Evolutionary conservation across 2,329 filamentous ascomycete genomes (phyloP).

Genomic region (Fusarium burgessii): DNA sequence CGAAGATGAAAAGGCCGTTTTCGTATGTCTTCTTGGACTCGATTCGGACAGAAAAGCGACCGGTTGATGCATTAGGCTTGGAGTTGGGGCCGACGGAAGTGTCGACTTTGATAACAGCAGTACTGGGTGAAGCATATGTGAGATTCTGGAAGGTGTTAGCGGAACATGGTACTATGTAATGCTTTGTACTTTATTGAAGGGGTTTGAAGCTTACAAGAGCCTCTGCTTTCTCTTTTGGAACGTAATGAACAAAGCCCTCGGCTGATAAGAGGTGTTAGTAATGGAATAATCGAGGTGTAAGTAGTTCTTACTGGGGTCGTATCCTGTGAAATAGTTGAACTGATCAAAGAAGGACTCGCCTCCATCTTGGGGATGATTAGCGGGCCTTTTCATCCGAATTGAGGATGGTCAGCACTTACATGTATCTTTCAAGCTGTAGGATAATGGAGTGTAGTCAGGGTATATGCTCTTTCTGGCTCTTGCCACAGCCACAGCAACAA

Average conservation of each 20-base stretch:
- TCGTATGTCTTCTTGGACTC: conserved; percentile 71
- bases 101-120: conserved; percentile 71
- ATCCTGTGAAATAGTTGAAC: conserved; percentile 65
- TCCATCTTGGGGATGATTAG: conserved; percentile 54
- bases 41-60: conserved; percentile 73
- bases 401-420: conserved; percentile 53
- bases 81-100: conserved; percentile 64
- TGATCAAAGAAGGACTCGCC: conserved; percentile 66
- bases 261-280: conserved; percentile 47
- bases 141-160: conserved; percentile 62
- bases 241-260: conserved; percentile 66
- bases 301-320: conserved; percentile 58
- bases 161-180: not conserved
- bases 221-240: conserved; percentile 56
- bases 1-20: conserved; percentile 75
- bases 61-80: conserved; percentile 64
- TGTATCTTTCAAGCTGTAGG: conserved; percentile 62
- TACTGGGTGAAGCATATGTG: conserved; percentile 66
- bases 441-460: conserved; percentile 61
- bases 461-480: conserved; percentile 57
- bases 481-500: conserved; percentile 60
- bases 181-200: not conserved
- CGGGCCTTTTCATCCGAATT: not conserved
- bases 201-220: conserved; percentile 53
- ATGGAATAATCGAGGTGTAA: not conserved